phyloP scores from a whole-genome alignment of 2,329 filamentous ascomycete species.

The Nigrospora oryzae region DNA sequence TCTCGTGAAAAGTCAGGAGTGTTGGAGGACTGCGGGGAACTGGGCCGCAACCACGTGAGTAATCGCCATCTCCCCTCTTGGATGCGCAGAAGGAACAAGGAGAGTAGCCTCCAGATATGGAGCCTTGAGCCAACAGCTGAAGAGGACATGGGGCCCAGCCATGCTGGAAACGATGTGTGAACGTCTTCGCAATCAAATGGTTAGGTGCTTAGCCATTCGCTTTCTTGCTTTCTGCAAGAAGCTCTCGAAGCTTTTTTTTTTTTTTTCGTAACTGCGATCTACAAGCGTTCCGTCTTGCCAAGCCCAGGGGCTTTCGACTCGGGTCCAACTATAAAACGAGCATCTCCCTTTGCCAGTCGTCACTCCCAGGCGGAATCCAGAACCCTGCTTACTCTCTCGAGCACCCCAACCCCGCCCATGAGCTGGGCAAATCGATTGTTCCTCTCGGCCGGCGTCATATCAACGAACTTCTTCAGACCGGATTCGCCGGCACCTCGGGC shows the following conservation, averaged over 20 bases:
- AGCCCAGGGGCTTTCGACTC: too few relatives aligned
- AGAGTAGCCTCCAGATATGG: conserved; percentile 39
- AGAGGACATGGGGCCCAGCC: too few relatives aligned
- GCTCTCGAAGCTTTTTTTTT: too few relatives aligned
- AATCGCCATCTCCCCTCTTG: conserved; percentile 10
- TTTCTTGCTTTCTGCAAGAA: too few relatives aligned
- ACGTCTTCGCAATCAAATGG: too few relatives aligned
- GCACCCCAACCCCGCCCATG: conserved; percentile 44
- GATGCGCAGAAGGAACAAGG: conserved; percentile 21
- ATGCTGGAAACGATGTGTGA: too few relatives aligned
- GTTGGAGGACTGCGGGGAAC: background rate
- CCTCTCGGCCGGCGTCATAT: conserved; percentile 44
- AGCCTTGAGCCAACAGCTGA: conserved; percentile 16
- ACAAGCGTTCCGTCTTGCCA: too few relatives aligned
- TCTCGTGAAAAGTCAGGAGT: too few relatives aligned
- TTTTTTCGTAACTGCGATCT: too few relatives aligned
- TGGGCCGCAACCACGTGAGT: background rate
- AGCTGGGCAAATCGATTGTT: conserved; percentile 37
- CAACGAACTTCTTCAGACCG: conserved; percentile 46
- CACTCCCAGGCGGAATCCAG: conserved; percentile 43
- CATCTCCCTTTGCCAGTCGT: background rate
- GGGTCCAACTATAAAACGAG: too few relatives aligned
- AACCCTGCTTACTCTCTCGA: conserved; percentile 39
- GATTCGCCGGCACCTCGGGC: conserved; percentile 13
- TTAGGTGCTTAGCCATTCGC: too few relatives aligned